Base-by-base conservation (phyloP, 306 rosid genomes). In the Sicyos edulis region DNA sequence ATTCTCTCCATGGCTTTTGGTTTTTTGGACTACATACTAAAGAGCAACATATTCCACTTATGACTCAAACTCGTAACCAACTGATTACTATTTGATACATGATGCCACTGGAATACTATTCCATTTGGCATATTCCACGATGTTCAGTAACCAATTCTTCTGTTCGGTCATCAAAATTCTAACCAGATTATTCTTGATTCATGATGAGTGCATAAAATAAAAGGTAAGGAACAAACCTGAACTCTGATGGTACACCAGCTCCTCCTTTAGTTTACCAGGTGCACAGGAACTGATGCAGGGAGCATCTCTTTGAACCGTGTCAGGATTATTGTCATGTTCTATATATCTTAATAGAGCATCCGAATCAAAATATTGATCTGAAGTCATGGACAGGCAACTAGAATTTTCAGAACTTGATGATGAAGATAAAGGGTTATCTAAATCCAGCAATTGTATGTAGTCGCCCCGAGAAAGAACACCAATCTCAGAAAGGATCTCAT, bases 351-450 rank as follows among this genome's bases (percentile, higher is more conserved):
- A 74, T 55, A 84, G 51, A 8, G 55, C 85, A 54, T 67, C 49
- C 1, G 70, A 16, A 75, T 79, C 86, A n/a, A 85, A 85, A 53
- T 53, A 61, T 61, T 79, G 82, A 20, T 68, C 82, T 4, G 88
- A 85, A 4, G 86, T 75, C 69, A 77, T 72, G 10, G 80, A 74
- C 77, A 75, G 0, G 70, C 86, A 77, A 72, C 88, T 82, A 6
- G 88, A 84, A 64, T 53, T 77, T 53, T 17, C 80, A 32, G 86
- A 82, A 54, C 88, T 75, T 34, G 81, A 82, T 32, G 84, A 72
- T 10, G 75, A 32, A 10, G 82, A 79, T 20, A 73, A 64, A 14
- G 77, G 86, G 20, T 1, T 42, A 19, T 82, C 84, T 32, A 84
- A 83, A 73, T 85, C 88, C 54, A 2, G 47, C 53, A 85, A 15